Conservation (phyloP, 371 early-diverging fungal genomes). For the Saksenaea oblongispora region DNA sequence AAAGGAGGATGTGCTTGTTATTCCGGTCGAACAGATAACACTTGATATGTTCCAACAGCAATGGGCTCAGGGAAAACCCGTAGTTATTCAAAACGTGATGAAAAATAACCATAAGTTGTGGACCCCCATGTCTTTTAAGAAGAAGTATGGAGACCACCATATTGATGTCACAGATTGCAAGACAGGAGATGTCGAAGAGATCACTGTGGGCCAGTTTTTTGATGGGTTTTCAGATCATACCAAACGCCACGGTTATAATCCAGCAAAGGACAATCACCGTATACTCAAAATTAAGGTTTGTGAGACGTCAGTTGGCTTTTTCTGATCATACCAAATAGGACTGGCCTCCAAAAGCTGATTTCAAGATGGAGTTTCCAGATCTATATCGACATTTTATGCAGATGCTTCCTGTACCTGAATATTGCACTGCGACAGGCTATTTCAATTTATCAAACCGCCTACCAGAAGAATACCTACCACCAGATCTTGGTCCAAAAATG, state of each 20-base stretch:
- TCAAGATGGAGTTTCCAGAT: conserved; percentile 47
- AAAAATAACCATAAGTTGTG: conserved; percentile 24
- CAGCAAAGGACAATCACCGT: neutral
- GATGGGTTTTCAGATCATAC: conserved; percentile 29
- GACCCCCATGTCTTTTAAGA: conserved; percentile 42
- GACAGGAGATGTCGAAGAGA: conserved; percentile 14
- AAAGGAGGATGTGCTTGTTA: neutral
- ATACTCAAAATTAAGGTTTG: conserved; percentile 46
- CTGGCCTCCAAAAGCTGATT: conserved; percentile 67
- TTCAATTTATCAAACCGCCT: conserved; percentile 66
- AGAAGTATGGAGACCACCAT: conserved; percentile 29
- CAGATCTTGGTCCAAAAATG: conserved; percentile 79
- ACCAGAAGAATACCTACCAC: conserved; percentile 53
- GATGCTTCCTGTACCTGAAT: conserved; percentile 60
- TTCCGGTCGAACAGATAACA: conserved; percentile 12
- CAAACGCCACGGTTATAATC: neutral
- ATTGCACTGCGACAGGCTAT: conserved; percentile 55
- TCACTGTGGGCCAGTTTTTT: conserved; percentile 45
- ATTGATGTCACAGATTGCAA: conserved; percentile 47
- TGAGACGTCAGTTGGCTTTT: neutral
- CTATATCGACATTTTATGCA: conserved; percentile 56
- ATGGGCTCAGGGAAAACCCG: conserved; percentile 43
- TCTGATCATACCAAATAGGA: conserved; percentile 42
- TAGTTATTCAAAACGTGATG: conserved; percentile 34
- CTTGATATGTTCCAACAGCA: conserved; percentile 31